Evolutionary conservation across 148 eudicot species (phyloP).

Genomic region (Cornus controversa): DNA sequence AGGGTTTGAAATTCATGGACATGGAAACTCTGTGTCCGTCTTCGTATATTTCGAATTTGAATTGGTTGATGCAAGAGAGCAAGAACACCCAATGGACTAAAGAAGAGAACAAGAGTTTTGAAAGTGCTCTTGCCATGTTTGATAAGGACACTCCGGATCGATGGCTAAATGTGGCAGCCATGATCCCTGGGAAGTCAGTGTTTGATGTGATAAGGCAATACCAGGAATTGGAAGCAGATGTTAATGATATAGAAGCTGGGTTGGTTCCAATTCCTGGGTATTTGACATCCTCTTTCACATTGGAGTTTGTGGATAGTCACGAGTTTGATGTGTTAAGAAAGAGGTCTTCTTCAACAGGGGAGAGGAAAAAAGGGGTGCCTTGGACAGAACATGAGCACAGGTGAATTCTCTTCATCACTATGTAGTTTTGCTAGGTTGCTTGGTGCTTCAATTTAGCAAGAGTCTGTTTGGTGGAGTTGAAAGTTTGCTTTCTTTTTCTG

Average conservation of each 20-base stretch:
- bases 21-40: slow-evolving; percentile 52
- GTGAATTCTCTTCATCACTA: slow-evolving; percentile 26
- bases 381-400: slow-evolving; percentile 99
- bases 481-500: neutral
- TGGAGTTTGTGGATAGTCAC: slow-evolving; percentile 51
- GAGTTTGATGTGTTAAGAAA: slow-evolving; percentile 40
- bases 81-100: slow-evolving; percentile 61
- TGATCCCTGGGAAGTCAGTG: slow-evolving; percentile 80
- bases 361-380: slow-evolving; percentile 92
- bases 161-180: slow-evolving; percentile 69
- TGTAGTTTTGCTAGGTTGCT: neutral
- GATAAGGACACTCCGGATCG: slow-evolving; percentile 74
- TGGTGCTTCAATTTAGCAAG: neutral
- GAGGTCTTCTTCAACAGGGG: slow-evolving; percentile 38
- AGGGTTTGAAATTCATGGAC: neutral
- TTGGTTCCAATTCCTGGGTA: slow-evolving; percentile 81
- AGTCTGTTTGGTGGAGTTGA: too few relatives aligned
- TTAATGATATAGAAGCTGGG: slow-evolving; percentile 85
- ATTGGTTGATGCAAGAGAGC: slow-evolving; percentile 39
- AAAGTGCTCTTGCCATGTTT: slow-evolving; percentile 71
- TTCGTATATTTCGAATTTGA: slow-evolving; percentile 30
- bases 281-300: slow-evolving; percentile 48
- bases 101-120: slow-evolving; percentile 90
- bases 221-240: slow-evolving; percentile 63
- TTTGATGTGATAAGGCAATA: slow-evolving; percentile 71